A percentile compares a stretch with the other conserved stretches of the same genome.
These are phyloP conservation scores for Penicillium longicatenatum DNA, from an alignment of 495 filamentous ascomycete genomes.

Conservation along the genomic window DNA sequence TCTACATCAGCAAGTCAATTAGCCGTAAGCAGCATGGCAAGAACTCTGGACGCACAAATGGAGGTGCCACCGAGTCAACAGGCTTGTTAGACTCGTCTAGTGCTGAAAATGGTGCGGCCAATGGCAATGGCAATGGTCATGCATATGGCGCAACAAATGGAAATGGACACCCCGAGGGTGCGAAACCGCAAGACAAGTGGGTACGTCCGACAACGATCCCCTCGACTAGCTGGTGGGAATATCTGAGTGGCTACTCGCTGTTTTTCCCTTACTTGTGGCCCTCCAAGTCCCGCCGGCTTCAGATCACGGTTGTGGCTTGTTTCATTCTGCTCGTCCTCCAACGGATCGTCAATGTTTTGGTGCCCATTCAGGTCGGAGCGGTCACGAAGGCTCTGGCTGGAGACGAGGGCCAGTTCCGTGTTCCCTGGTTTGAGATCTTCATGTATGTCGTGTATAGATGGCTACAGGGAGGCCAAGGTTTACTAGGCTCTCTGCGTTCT, in stretches of 20 bases:
- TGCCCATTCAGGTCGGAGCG: conserved; percentile 71
- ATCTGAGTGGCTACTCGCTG: conserved; percentile 81
- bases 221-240: conserved; percentile 84
- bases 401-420: conserved; percentile 42
- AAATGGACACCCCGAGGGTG: conserved; percentile 34
- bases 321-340: conserved; percentile 72
- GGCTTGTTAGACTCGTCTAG: conserved; percentile 46
- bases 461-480: conserved; percentile 83
- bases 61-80: conserved; percentile 55
- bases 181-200: conserved; percentile 57
- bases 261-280: conserved; percentile 96
- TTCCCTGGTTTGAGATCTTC: conserved; percentile 72
- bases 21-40: conserved; percentile 30
- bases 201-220: conserved; percentile 65
- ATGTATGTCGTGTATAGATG: conserved; percentile 80
- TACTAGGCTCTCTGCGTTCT: conserved; percentile 79
- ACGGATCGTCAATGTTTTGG: conserved; percentile 74
- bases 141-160: conserved; percentile 54
- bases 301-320: conserved; percentile 73
- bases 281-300: conserved; percentile 65
- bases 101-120: conserved; percentile 45
- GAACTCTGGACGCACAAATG: conserved; percentile 28
- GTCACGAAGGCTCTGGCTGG: conserved; percentile 70
- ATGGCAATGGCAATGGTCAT: conserved; percentile 46
- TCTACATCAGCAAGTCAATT: conserved; percentile 60